phyloP scores from a whole-genome alignment of 2,329 filamentous ascomycete species.

The Epichloe glyceriae region DNA sequence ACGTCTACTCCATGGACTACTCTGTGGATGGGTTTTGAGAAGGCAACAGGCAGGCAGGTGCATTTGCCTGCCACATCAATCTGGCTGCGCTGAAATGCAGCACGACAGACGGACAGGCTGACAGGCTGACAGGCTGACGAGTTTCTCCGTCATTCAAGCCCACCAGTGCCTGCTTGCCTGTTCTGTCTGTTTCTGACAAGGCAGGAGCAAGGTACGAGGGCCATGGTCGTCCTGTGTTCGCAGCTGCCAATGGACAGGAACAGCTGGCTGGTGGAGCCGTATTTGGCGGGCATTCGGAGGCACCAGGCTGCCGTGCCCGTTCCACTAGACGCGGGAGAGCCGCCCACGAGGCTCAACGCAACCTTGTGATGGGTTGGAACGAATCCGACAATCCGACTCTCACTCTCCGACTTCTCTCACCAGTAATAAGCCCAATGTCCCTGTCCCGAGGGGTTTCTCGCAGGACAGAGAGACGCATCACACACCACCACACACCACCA shows the following conservation, averaged over 20 bases:
- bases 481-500: not conserved
- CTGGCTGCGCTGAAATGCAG: no score
- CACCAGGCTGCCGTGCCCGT: not conserved
- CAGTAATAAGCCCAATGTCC: not conserved
- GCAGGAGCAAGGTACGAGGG: no score
- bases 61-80: no score
- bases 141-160: no score
- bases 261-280: not conserved
- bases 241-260: not conserved
- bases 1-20: no score
- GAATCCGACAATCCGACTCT: not conserved
- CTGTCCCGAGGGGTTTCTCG: not conserved
- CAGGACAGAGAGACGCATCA: not conserved
- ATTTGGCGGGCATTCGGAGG: not conserved
- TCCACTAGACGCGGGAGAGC: conserved; percentile 5
- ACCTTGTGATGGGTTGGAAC: conserved; percentile 4
- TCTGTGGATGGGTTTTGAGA: no score
- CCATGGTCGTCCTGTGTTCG: no score
- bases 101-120: no score
- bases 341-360: conserved; percentile 6
- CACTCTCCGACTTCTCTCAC: not conserved
- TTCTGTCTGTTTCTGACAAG: no score
- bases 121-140: no score
- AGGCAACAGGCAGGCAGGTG: no score
- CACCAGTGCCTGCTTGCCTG: no score